A percentile compares a stretch with the other conserved stretches of the same genome.
These are phyloP conservation scores for Parasitella parasitica DNA, from an alignment of 371 early-diverging fungal genomes.

Conservation along the genomic window DNA sequence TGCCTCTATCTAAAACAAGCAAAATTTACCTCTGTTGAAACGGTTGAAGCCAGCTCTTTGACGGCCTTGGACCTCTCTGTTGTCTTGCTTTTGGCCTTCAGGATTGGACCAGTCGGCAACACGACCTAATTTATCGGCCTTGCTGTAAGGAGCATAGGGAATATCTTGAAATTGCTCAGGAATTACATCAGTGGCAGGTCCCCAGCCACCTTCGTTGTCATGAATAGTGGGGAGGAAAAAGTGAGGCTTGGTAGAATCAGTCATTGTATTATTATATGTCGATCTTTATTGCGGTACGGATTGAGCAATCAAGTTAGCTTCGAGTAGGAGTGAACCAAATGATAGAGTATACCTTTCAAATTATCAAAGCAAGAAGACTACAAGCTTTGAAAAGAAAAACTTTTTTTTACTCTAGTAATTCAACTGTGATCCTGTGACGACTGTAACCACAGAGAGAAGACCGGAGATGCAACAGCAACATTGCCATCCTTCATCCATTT, in stretches of 20 bases:
- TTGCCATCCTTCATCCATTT: not conserved
- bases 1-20: not conserved
- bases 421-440: not conserved
- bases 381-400: not conserved
- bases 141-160: conserved; percentile 95
- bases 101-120: conserved; percentile 90
- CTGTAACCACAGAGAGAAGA: not conserved
- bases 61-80: conserved; percentile 52
- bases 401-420: not conserved
- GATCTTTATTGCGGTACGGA: not conserved
- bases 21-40: conserved; percentile 57
- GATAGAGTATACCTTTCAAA: too few relatives aligned
- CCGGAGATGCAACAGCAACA: too few relatives aligned
- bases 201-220: conserved; percentile 80
- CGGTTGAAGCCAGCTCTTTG: conserved; percentile 62
- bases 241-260: conserved; percentile 37
- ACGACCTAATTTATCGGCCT: conserved; percentile 92
- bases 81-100: conserved; percentile 68
- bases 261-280: conserved; percentile 5
- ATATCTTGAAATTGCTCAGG: conserved; percentile 77
- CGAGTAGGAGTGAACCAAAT: not conserved
- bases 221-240: conserved; percentile 72
- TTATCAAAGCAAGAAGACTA: too few relatives aligned
- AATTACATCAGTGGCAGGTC: conserved; percentile 59
- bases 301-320: not conserved